phyloP scores from a whole-genome alignment of 2,329 filamentous ascomycete genomes.

The Penicillium concentricum region DNA sequence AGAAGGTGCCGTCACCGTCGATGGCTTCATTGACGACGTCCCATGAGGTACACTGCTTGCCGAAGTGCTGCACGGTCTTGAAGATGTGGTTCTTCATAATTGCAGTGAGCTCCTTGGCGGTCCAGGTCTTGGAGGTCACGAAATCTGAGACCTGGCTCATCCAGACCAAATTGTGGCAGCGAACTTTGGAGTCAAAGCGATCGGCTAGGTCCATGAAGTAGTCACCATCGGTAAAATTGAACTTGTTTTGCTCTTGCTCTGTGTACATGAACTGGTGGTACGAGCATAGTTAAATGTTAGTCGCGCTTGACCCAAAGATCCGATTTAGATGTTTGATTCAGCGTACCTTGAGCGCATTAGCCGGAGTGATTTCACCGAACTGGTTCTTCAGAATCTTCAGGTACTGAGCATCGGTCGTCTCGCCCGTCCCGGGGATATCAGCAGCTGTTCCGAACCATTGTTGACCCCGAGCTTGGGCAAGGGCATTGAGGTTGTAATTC shows the following conservation, averaged over 20 bases:
- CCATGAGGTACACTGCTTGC: slow-evolving; percentile 29
- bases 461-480: too few relatives aligned
- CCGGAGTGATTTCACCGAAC: too few relatives aligned
- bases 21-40: slow-evolving; percentile 38
- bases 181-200: slow-evolving; percentile 44
- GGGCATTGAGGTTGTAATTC: too few relatives aligned
- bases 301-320: too few relatives aligned
- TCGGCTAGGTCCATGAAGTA: slow-evolving; percentile 38
- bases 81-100: slow-evolving; percentile 48
- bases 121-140: slow-evolving; percentile 53
- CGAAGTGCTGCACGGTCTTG: slow-evolving; percentile 26
- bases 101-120: slow-evolving; percentile 52
- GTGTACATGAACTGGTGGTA: too few relatives aligned
- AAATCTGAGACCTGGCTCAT: slow-evolving; percentile 44
- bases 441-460: too few relatives aligned
- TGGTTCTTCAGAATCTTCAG: too few relatives aligned
- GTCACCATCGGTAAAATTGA: slow-evolving; percentile 59
- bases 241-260: slow-evolving; percentile 47
- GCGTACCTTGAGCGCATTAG: too few relatives aligned
- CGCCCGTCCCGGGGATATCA: too few relatives aligned
- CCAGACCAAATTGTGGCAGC: slow-evolving; percentile 61
- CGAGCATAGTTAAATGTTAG: too few relatives aligned
- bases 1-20: slow-evolving; percentile 42
- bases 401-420: too few relatives aligned
- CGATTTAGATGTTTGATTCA: too few relatives aligned